Evolutionary conservation across 495 filamentous ascomycete species (phyloP).

Genomic region (Neurospora sublineolata): DNA sequence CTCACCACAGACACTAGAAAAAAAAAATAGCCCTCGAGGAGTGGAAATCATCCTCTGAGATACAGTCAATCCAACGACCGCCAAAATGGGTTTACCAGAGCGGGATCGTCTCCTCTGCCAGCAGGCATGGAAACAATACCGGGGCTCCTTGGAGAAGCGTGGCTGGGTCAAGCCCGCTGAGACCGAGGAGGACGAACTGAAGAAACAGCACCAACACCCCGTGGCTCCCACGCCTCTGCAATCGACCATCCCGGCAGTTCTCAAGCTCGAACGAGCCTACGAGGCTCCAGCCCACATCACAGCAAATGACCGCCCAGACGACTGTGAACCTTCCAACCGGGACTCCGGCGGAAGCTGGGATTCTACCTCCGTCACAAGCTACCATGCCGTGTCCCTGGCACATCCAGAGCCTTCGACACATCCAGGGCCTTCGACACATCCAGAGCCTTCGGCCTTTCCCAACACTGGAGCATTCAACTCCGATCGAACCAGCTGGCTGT

Average conservation of each 20-base stretch:
- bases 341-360: conserved; percentile 1
- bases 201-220: conserved; percentile 6
- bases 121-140: neutral
- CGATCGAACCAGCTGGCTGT: neutral
- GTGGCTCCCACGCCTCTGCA: conserved; percentile 3
- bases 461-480: neutral
- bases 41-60: neutral
- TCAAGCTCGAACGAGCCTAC: neutral
- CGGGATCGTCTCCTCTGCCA: conserved; percentile 8
- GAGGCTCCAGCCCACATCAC: conserved; percentile 4
- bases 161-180: conserved; percentile 1
- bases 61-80: neutral
- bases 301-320: neutral
- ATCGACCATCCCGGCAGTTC: neutral
- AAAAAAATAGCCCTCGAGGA: neutral
- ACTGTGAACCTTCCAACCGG: neutral
- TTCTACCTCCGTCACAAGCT: neutral
- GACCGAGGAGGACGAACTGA: neutral
- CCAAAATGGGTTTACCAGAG: conserved; percentile 8
- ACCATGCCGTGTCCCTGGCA: neutral
- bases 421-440: too few relatives aligned
- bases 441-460: neutral
- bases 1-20: neutral
- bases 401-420: neutral
- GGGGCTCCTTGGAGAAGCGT: neutral